Base-by-base conservation (phyloP, 1,139 yeast genomes). In the Zygosaccharomyces sapae region DNA sequence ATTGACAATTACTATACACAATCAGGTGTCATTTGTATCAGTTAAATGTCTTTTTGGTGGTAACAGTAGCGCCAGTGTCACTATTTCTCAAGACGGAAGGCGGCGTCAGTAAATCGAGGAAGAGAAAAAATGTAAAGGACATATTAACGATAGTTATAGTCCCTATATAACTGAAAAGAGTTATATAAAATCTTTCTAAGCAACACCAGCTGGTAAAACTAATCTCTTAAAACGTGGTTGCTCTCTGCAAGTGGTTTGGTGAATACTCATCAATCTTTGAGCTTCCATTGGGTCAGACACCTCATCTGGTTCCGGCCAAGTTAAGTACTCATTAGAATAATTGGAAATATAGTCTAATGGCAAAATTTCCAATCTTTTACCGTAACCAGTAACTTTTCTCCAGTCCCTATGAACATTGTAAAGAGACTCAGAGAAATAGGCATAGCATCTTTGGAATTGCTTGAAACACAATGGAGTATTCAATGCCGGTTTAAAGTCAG, bases 381-480 rank as follows among this genome's bases (percentile, higher is more conserved):
- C 80, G 56, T 77, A 77, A 44, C 72, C 71, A 49, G 78, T 77
- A 47, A 77, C 81, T 67, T 77, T 77, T 47, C 64, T 69, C 81
- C 81, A 77, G 62, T 77, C 81, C 56, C 81, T 73, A 57, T 74
- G 74, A 45, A 76, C 81, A 53, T 77, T 77, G 66, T 70, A 75
- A 59, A 76, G 70, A 6, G 79, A 54, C 9, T 37, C 41, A 22
- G 80, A 75, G 56, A 77, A 70, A 67, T 77, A 77, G 34, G 81
- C 81, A 60, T 67, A 77, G 48, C 80, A 75, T 64, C 82, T 72
- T 59, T 74, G 75, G 59, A 73, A 77, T 65, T 72, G 75, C 61
- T 74, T 76, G 49, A 59, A 63, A 58, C 73, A 70, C 61, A 75
- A 67, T 25, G 62, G 67, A 31, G 70, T 62, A 54, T 67, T 65